Base-by-base conservation (phyloP, 208 protist species). In the Acanthamoeba lenticulata region DNA sequence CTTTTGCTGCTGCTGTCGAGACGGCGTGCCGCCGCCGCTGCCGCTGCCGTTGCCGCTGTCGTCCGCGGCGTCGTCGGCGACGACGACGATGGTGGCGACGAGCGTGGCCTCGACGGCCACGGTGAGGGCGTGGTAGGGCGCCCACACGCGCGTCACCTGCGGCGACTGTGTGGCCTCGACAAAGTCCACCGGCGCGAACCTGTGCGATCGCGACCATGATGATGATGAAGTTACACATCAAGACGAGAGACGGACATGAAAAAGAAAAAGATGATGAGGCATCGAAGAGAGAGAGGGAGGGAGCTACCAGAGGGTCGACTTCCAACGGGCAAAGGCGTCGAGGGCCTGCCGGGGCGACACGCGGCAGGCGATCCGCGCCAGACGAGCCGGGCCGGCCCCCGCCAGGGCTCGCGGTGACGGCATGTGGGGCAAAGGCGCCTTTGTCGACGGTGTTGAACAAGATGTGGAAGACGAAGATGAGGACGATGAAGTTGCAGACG, bases 161-260 rank as follows among this genome's bases (percentile, higher is more conserved):
- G 36, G 42, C 32, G 19, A 17, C 74, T 85, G 40, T 15, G 74
- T 52, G 38, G 74, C 74, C 27, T 85, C 42, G n/a, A 34, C n/a
- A 15, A 85, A 85, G 44, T 85, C 74, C 27, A 40, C 13, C 7
- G 74, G 74, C 36, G 74, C 44, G 36, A 85, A 85, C 74, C 74
- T 85, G 74, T 19, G 45, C 45, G 9, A 52, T 19, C 15, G 45
- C 9, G 21, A 27, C 21, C 52, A 27, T n/a, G 52, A 15, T 15
- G 19, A 15, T n/a, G 52, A 60, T 9, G 52, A 6, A 60, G 52
- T 60, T 17, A 29, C 21, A n/a, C 21, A 27, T 27, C 7, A 60
- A n/a, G 0, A 27, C n/a, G 52, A 60, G 52, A 27, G 52, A 27
- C 52, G 21, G 52, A n/a, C n/a, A n/a, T n/a, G n/a, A n/a, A n/a